These are phyloP conservation scores for Pterocarpus santalinus DNA, from an alignment of 306 rosid genomes.

Conservation along the genomic window DNA sequence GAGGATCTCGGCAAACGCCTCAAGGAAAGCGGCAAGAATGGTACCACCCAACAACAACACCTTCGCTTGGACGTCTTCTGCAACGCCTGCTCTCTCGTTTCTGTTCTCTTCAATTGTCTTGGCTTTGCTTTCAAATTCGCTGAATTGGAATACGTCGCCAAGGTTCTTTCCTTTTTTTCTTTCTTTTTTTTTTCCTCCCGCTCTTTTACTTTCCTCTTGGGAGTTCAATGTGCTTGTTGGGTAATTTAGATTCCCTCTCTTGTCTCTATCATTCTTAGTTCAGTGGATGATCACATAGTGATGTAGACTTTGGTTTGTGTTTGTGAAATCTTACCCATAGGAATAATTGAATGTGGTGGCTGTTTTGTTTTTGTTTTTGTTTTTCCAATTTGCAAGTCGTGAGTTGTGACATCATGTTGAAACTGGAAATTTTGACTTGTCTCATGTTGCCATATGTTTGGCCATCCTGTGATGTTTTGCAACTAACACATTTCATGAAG, in stretches of 20 bases:
- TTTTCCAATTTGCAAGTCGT: neutral
- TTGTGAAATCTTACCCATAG: no score
- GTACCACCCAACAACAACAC: neutral
- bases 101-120: slow-evolving; percentile 81
- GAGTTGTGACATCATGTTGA: slow-evolving; percentile 4
- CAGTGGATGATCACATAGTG: neutral
- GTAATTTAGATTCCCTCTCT: no score
- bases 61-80: slow-evolving; percentile 70
- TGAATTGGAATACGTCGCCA: slow-evolving; percentile 86
- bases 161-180: slow-evolving; percentile 56
- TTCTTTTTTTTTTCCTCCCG: neutral
- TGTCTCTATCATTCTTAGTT: neutral
- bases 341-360: no score
- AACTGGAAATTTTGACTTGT: neutral
- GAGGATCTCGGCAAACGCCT: slow-evolving; percentile 58
- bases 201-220: neutral
- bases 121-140: slow-evolving; percentile 97
- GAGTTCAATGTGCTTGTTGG: neutral
- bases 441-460: neutral
- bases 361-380: neutral
- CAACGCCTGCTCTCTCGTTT: slow-evolving; percentile 67
- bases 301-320: neutral
- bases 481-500: neutral
- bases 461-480: neutral
- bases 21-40: neutral